phyloP scores from a whole-genome alignment of 2,329 filamentous ascomycete genomes.

The Dryadomyces sulphureus region DNA sequence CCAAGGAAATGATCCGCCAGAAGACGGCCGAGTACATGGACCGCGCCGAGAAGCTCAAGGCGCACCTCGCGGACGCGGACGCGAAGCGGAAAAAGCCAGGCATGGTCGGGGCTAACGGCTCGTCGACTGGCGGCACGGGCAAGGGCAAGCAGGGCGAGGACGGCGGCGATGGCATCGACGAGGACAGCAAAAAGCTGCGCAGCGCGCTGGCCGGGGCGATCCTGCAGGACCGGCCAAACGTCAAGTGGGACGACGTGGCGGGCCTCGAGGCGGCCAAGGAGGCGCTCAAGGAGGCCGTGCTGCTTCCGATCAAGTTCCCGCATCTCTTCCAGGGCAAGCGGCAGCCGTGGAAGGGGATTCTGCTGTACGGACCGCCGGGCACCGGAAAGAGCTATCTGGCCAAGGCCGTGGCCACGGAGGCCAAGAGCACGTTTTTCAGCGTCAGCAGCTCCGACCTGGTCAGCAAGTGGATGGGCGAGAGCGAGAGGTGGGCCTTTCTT shows the following conservation, averaged over 20 bases:
- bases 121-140: slow-evolving; percentile 45
- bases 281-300: slow-evolving; percentile 91
- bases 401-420: slow-evolving; percentile 94
- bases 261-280: slow-evolving; percentile 91
- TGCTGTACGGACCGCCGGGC: slow-evolving; percentile 89
- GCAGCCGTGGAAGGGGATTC: slow-evolving; percentile 95
- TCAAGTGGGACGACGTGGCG: slow-evolving; percentile 96
- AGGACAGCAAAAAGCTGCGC: slow-evolving; percentile 89
- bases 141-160: slow-evolving; percentile 38
- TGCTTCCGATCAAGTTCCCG: slow-evolving; percentile 95
- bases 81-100: slow-evolving; percentile 55
- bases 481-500: slow-evolving; percentile 56
- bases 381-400: slow-evolving; percentile 97
- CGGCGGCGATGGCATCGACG: slow-evolving; percentile 53
- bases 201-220: slow-evolving; percentile 86
- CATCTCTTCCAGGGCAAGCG: slow-evolving; percentile 91
- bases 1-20: slow-evolving; percentile 91
- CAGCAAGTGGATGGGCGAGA: slow-evolving; percentile 99
- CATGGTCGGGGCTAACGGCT: slow-evolving; percentile 58
- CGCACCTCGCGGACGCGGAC: slow-evolving; percentile 66
- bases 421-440: slow-evolving; percentile 98
- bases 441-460: slow-evolving; percentile 95
- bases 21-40: slow-evolving; percentile 98
- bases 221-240: slow-evolving; percentile 85
- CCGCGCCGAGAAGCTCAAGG: slow-evolving; percentile 93